Percentiles rank a stretch among this genome's conserved stretches.
Evolutionary conservation across 768 basidiomycete species (phyloP).

Genomic region (Mycena galericulata): DNA sequence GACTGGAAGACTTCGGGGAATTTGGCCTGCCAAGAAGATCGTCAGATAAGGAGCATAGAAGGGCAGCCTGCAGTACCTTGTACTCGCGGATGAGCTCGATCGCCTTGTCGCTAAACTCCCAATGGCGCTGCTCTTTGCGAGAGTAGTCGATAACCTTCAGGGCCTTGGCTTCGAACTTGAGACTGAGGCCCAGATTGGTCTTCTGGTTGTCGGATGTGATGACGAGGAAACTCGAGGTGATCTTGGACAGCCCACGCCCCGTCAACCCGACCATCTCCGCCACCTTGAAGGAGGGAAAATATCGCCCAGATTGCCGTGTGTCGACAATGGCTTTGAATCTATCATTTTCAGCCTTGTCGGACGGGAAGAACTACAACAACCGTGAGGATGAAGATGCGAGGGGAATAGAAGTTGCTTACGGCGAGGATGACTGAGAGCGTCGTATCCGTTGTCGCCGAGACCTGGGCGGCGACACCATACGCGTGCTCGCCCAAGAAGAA

Average conservation of each 20-base stretch:
- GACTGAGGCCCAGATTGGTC: constrained; percentile 90
- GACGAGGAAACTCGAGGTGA: constrained; percentile 95
- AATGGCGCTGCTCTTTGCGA: constrained; percentile 82
- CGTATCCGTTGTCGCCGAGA: constrained; percentile 76
- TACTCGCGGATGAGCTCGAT: constrained; percentile 86
- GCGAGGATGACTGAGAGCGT: constrained; percentile 87
- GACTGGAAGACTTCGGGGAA: constrained; percentile 88
- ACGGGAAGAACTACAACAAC: constrained; percentile 80
- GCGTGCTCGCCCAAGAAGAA: constrained; percentile 97
- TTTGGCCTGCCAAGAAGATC: constrained; percentile 55
- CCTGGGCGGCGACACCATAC: constrained; percentile 96
- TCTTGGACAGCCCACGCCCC: constrained; percentile 85
- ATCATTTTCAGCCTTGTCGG: constrained; percentile 83
- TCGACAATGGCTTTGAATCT: constrained; percentile 82
- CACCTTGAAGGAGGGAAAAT: constrained; percentile 84
- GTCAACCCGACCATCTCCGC: constrained; percentile 81
- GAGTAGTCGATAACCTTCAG: constrained; percentile 95
- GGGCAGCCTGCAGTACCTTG: constrained; percentile 60
- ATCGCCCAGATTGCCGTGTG: constrained; percentile 60
- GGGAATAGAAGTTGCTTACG: constrained; percentile 55
- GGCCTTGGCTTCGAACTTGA: constrained; percentile 96
- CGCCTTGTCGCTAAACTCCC: constrained; percentile 95
- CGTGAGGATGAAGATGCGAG: neutral
- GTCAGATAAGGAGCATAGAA: neutral
- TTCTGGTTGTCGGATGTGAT: constrained; percentile 80